Conservation (phyloP, 2,329 filamentous ascomycete species). For the Dryadomyces sulphureus region DNA sequence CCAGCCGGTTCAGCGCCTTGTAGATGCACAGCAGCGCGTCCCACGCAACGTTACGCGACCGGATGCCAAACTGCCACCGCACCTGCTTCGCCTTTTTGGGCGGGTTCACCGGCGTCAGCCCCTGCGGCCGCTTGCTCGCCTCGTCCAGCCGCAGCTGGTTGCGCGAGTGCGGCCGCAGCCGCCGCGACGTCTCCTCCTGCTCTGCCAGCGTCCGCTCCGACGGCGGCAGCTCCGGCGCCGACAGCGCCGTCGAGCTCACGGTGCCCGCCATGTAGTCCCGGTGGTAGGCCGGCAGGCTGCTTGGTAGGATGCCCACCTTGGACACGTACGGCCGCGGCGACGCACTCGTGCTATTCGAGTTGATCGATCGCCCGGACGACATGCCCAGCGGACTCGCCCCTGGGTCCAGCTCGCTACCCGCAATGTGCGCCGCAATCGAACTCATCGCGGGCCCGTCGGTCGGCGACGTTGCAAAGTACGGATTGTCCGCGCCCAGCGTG, state of each 20-base stretch:
- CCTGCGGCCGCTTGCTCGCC: conserved; percentile 41
- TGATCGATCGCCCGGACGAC: conserved; percentile 38
- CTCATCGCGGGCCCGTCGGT: conserved; percentile 37
- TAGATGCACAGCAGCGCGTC: conserved; percentile 94
- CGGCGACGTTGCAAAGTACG: conserved; percentile 27
- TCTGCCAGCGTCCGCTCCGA: conserved; percentile 51
- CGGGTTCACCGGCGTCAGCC: conserved; percentile 47
- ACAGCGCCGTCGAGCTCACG: conserved; percentile 29
- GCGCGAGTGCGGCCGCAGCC: conserved; percentile 73
- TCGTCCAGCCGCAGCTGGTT: conserved; percentile 56
- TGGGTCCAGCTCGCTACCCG: conserved; percentile 16
- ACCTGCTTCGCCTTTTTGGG: conserved; percentile 64
- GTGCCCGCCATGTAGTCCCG: conserved; percentile 63
- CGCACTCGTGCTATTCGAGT: conserved; percentile 30
- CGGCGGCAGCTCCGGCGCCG: conserved; percentile 31
- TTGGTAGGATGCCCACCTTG: conserved; percentile 84
- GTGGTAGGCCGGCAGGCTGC: conserved; percentile 81
- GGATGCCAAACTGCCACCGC: conserved; percentile 96
- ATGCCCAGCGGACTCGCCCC: conserved; percentile 37
- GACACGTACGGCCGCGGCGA: conserved; percentile 49
- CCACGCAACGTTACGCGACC: conserved; percentile 83
- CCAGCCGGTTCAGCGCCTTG: conserved; percentile 75
- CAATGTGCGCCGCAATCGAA: conserved; percentile 37
- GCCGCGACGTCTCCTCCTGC: conserved; percentile 64
- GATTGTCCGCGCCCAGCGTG: conserved; percentile 28